Base-by-base conservation (phyloP, 108 stramenopile species). In the Aureococcus anophagefferens region DNA sequence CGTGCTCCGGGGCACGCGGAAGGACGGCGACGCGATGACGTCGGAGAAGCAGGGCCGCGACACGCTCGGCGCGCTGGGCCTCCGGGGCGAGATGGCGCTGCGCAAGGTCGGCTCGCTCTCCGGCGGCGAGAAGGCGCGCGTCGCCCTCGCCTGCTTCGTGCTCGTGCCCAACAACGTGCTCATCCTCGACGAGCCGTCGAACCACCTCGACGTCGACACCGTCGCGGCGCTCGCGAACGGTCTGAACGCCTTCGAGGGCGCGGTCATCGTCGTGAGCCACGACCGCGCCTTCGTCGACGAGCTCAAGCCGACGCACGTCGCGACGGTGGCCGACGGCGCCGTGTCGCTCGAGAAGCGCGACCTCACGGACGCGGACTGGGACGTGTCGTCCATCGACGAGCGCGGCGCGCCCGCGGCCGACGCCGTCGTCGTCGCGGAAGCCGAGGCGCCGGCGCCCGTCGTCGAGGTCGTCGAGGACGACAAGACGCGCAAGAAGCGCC, bases 101-200 rank as follows among this genome's bases (percentile, higher is more conserved):
- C 75, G 90, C 29, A 69, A 66, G 33, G 83, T 88, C 34, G 85
- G 86, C 14, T 62, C 71, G 66, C 81, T 97, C 67, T 90, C 89
- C 76, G 96, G 96, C 29, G 96, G 96, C 72, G 96, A 97, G 72
- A 97, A 97, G 85, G 83, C 81, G 18, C 76, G 96, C 59, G 82
- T 97, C 46, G 92, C 93, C 1, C 71, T 97, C 7, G 94, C 93
- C 74, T 87, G 88, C 62, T 93, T 97, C 92, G 94, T 97, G 96
- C 81, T 97, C 28, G 63, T 67, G 70, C 90, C 93, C 29, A 91
- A 91, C 45, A 97, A 97, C 66, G 72, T 97, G 13, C 78, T 97
- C 31, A 82, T 92, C 65, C 74, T 97, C 69, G 96, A 95, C 81
- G 93, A 96, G 73, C 93, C 91, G 0, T 93, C 93, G 15, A 91